Base-by-base conservation (phyloP, 176 grass and related monocot genomes). In the Microstegium vimineum region DNA sequence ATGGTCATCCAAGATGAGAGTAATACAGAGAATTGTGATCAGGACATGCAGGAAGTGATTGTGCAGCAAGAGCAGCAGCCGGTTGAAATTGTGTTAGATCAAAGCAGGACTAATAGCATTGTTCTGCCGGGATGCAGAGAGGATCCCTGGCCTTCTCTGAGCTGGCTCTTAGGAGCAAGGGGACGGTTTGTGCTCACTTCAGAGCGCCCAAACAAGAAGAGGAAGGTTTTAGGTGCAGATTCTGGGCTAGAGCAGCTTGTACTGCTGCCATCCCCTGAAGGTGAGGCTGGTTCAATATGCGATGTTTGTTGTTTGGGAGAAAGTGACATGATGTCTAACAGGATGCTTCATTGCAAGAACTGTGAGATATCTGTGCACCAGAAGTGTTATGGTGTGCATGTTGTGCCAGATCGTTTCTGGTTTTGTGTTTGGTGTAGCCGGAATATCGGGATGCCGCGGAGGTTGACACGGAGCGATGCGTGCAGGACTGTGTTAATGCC, bases 351-450 rank as follows among this genome's bases (percentile, higher is more conserved):
- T 30, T 99, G 96, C 54, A 64, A 89, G 66, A 71, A 72, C 56
- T 99, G 96, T 63, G 68, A 90, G 83, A 86, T 90, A 30, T 90
- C 54, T 8, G 93, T 95, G 79, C 96, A 99, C 86, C 96, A 93
- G 77, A 99, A 93, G 81, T 99, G 96, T 90, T 99, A 99, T n/a
- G 96, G 96, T 16, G 87, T 99, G 90, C 89, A 83, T 90, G 82
- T 69, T 22, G 60, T 88, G 36, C 89, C 87, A 6, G 85, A 88
- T 22, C 76, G 88, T 31, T 62, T 40, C 43, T 99, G 93, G 96
- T 84, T 83, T 30, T 99, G 96, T 77, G 10, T 81, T 82, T 84
- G 82, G 84, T 99, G 96, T 71, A 90, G 60, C 49, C 65, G 78
- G 52, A 74, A 76, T 47, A 70, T 84, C 16, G 81, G 81, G 74